Evolutionary conservation across 139 green algal species (phyloP), one percentile per base, ranked within the genome.

Genomic region (Volvox africanus): DNA sequence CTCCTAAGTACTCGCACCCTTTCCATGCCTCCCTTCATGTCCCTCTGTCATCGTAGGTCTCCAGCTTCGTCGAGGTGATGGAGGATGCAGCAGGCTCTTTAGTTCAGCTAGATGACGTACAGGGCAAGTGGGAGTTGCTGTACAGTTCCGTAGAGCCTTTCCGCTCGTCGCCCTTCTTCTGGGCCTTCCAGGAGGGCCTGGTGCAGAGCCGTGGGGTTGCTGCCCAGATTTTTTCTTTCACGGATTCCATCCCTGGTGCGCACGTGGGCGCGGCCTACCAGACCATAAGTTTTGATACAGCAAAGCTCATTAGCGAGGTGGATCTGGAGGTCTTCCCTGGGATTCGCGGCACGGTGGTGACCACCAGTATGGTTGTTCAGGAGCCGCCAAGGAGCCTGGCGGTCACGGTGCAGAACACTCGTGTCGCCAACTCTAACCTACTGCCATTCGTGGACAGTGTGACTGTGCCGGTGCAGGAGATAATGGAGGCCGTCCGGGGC

Each of bases 131-230:
- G 87, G 87, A 91, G 87, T 75, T 91, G 61, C 61, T 91, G 32
- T 91, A 91, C 76, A 80, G 61, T 36, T 86, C 75, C 17, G 87
- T 91, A 61, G 87, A 91, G 76, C 87, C 82, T 26, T 91, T 91
- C 61, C 87, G 90, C 62, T 92, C 88, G 22, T 89, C 76, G 12
- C 91, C 91, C 28, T 93, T 93, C 73, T 93, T 93, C 88, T 91
- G 82, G 91, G 87, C 91, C 37, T 93, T 93, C 80, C 80, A 89
- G 61, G 82, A 92, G 81, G 91, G 91, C 37, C 82, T 93, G 61
- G 62, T 93, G 65, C 90, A 89, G 69, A 87, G 73, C 37, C 71
- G 86, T 2, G 88, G 88, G 5, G 44, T 93, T 1, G 76, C 91
- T n/a, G 20, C 32, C 0, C 61, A 87, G 30, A 93, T 93, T 21